Base-by-base conservation (phyloP, 2,329 filamentous ascomycete genomes). In the Polychaeton citri region DNA sequence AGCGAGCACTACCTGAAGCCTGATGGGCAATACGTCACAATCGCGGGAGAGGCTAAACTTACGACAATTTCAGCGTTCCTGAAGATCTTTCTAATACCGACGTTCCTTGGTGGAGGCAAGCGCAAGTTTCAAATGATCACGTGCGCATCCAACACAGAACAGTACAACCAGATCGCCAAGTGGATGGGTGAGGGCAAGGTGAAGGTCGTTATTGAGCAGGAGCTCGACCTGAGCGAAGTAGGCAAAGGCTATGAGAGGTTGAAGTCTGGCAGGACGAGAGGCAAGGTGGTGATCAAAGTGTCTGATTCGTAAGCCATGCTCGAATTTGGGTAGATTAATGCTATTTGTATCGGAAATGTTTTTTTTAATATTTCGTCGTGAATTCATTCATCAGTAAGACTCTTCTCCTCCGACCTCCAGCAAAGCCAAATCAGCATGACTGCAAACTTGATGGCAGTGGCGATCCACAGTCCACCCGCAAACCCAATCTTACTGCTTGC, bases 171-270 rank as follows among this genome's bases (percentile, higher is more conserved):
- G 47, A 53, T 81, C 36, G 73, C 55, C 0, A 48, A 60, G 35
- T 74, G 68, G 72, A 60, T 81, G 54, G 52, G 58, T 17, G 66
- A 77, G 45, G 73, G 72, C 1, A 77, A 72, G 50, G 43, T 81
- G 19, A 70, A 64, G 54, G 52, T 65, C 1, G 62, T 74, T 0
- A 54, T 79, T 30, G 76, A 78, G 47, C 60, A 66, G 39, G 58
- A 60, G 2, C 76, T 68, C 46, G 57, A 62, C 8, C 72, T 74
- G 49, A 69, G 72, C 32, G 65, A 79, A 38, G 68, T 63, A 2
- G 63, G 66, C 1, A 64, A 68, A 47, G 76, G 74, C 2, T 75
- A 71, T 53, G 65, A 68, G 51, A 73, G 65, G 49, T 48, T 79
- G 47, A 75, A 70, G 57, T 68, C 60, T 0, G 68, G 69, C 0